Evolutionary conservation across 345 rosid genomes (phyloP), one percentile per base, ranked within the genome.

Genomic region (Eucalyptus guilfoylei): DNA sequence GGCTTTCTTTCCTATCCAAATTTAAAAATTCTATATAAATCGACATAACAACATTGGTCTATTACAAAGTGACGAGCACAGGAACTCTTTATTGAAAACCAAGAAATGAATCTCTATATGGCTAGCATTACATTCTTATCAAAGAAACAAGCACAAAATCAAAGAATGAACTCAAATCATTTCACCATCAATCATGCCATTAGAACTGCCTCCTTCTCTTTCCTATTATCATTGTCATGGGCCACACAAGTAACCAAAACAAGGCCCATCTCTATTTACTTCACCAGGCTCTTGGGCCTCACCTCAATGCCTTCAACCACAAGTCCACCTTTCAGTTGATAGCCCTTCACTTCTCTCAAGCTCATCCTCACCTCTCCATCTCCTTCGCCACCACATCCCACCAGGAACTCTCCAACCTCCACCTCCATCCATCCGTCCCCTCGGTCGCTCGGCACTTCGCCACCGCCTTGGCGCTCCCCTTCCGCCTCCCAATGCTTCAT

Each of bases 341-440:
- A 93, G 13, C 97, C 97, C 89, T 93, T 94, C 26, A 94, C 95
- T 88, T 97, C 97, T 69, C 64, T 94, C 86, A 97, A 88, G 21
- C 96, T 93, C 96, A 95, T 94, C 72, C 87, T 92, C 50, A 96
- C 93, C 87, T 91, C 94, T 24, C 92, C 89, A 23, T 90, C 89
- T 26, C 50, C 1, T 4, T 50, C 90, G 24, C 32, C 91, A 10
- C n/a, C 89, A 14, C 16, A 88, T 15, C 92, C 94, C 19, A 42
- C 93, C 54, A 88, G 91, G 88, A 96, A 95, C 87, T 94, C 95
- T 11, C 99, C 99, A 1, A 95, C 54, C 93, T 95, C 96, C 60
- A 96, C 91, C 93, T 96, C 98, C 96, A 94, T 60, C 98, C 99
- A 97, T 11, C 96, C 97, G 37, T 94, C 95, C 10, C 88, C 92